Conservation (phyloP, 2,329 filamentous ascomycete genomes). For the Ceratocystis ficicola region DNA sequence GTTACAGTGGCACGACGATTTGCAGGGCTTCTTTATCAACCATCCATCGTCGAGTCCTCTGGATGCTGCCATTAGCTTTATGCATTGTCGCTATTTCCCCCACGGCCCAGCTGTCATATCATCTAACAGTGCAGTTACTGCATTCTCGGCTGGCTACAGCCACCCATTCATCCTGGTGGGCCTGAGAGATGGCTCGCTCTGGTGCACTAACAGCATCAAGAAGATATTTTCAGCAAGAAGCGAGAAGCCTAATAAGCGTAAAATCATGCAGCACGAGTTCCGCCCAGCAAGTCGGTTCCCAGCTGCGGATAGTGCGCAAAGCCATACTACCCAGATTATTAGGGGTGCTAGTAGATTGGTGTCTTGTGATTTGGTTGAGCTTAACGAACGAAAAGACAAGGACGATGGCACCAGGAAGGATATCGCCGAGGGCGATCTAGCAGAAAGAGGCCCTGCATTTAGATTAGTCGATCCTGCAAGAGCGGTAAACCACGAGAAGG, state of each 20-base stretch:
- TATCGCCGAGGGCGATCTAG: slow-evolving; percentile 19
- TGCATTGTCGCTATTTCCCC: slow-evolving; percentile 42
- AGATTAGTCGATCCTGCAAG: slow-evolving; percentile 30
- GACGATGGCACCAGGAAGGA: slow-evolving; percentile 30
- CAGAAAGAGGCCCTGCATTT: slow-evolving; percentile 26
- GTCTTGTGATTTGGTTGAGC: slow-evolving; percentile 40
- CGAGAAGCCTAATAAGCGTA: slow-evolving; percentile 32
- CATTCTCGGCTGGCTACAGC: slow-evolving; percentile 37
- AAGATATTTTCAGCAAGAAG: slow-evolving; percentile 34
- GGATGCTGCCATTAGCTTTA: slow-evolving; percentile 42
- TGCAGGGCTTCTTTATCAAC: slow-evolving; percentile 43
- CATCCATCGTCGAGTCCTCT: slow-evolving; percentile 43
- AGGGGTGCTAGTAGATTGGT: slow-evolving; percentile 41
- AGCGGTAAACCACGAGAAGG: slow-evolving; percentile 47
- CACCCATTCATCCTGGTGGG: slow-evolving; percentile 45
- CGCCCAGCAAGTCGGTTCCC: slow-evolving; percentile 30
- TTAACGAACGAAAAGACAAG: slow-evolving; percentile 30
- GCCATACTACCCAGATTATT: neutral
- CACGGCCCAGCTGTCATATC: slow-evolving; percentile 42
- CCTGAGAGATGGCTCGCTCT: slow-evolving; percentile 43
- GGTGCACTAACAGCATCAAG: slow-evolving; percentile 36
- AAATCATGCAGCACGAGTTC: slow-evolving; percentile 45
- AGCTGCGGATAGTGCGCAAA: neutral
- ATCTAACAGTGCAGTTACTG: slow-evolving; percentile 39
- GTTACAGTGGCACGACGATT: slow-evolving; percentile 43